A percentile compares a stretch with the other conserved stretches of the same genome.
Evolutionary conservation across 2,329 filamentous ascomycete species (phyloP).

Genomic region (Leptographium radiaticola): DNA sequence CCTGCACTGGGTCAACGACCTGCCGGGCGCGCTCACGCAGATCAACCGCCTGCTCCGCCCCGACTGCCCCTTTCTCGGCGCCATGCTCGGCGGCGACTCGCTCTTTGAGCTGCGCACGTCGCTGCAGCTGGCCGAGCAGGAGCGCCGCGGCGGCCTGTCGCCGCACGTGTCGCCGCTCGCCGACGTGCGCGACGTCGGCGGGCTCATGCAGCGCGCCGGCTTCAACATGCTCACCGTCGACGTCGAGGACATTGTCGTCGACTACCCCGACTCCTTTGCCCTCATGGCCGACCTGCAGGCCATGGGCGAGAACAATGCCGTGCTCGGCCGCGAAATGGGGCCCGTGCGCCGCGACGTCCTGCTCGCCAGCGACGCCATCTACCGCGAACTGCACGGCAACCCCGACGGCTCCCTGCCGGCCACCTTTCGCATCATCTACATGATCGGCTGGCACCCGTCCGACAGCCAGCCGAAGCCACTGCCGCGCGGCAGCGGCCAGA

Average conservation of each 20-base stretch:
- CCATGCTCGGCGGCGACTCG: constrained; percentile 93
- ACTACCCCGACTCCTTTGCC: constrained; percentile 80
- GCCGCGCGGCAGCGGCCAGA: constrained; percentile 67
- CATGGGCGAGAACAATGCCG: constrained; percentile 91
- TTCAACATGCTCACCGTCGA: constrained; percentile 97
- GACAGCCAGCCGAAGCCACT: constrained; percentile 68
- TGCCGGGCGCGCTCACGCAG: constrained; percentile 71
- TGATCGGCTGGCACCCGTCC: constrained; percentile 96
- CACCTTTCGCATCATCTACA: constrained; percentile 90
- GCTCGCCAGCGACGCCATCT: constrained; percentile 78
- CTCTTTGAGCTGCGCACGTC: constrained; percentile 89
- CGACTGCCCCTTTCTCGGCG: constrained; percentile 81
- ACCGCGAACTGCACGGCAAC: constrained; percentile 75
- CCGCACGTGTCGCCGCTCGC: constrained; percentile 85
- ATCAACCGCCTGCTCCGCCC: constrained; percentile 82
- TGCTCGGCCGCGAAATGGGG: constrained; percentile 72
- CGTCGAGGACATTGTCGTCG: constrained; percentile 91
- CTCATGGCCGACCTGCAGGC: constrained; percentile 89
- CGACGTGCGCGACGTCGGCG: constrained; percentile 83
- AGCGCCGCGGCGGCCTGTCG: constrained; percentile 80
- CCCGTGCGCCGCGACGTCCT: constrained; percentile 70
- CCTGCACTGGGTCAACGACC: constrained; percentile 95
- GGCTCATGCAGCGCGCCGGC: constrained; percentile 70
- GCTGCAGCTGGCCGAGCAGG: constrained; percentile 81
- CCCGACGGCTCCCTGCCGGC: constrained; percentile 66